Evolutionary conservation across 768 basidiomycete genomes (phyloP), one percentile per base, ranked within the genome.

Genomic region (Boletus rubescentipes): DNA sequence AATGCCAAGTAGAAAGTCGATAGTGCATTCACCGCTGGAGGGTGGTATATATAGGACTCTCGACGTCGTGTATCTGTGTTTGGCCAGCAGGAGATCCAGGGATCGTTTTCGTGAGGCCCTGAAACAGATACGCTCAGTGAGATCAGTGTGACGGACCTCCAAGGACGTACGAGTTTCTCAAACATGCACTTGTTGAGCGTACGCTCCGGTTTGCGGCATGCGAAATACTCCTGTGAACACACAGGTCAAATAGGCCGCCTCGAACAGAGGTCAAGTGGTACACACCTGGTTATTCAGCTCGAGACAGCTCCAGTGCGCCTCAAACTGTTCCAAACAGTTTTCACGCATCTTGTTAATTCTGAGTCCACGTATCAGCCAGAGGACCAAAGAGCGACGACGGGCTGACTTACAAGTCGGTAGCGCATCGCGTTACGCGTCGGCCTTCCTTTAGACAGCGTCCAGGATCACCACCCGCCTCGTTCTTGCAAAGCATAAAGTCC

Each of bases 401-500:
- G 1, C 30, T 21, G 20, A 82, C 92, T 68, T 62, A 98, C 97
- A 99, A 66, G 67, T 98, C 94, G 32, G 86, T 85, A 43, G 95
- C 91, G 72, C 97, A 99, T 61, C 97, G 82, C 50, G 97, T 98
- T 52, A 98, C 96, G 61, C 91, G 85, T 61, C 97, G 75, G 11
- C 97, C 97, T 72, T 98, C 97, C 79, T 91, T 90, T 75, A 98
- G 68, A 73, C 97, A 99, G 69, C 95, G 93, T 20, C 73, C 92
- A 10, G 96, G 93, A 66, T 96, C 87, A 29, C 62, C 55, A 54
- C 88, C 81, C 66, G 82, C 87, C 77, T 98, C 95, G 21, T 84
- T 78, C 77, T 98, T 98, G 82, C 97, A 99, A 49, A 98, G 87
- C 93, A 98, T 96, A 65, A 92, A 93, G 76, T 93, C 90, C 81